These are phyloP conservation scores for Saccharomyces hybrid DNA, from an alignment of 1,139 yeast species.

Conservation along the genomic window DNA sequence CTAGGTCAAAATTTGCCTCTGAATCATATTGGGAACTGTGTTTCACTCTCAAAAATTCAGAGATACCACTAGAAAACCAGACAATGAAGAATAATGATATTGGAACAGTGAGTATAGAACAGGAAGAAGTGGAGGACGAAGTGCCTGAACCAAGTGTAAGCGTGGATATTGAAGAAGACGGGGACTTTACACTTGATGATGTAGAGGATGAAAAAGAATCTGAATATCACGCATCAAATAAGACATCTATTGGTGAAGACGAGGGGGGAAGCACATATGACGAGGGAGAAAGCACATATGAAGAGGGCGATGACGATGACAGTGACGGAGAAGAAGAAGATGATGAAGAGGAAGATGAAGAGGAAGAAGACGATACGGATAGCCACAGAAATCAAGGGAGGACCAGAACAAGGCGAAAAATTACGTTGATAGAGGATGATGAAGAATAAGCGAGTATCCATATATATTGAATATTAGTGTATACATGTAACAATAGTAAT, in stretches of 20 bases:
- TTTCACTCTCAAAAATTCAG: background rate
- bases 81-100: background rate
- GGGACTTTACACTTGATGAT: background rate
- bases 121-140: background rate
- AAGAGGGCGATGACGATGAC: constrained; percentile 13
- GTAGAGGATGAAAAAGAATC: background rate
- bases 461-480: background rate
- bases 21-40: background rate
- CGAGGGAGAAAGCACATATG: constrained; percentile 3
- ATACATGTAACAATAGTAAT: background rate
- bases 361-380: constrained; percentile 13
- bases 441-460: background rate
- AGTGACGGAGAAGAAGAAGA: constrained; percentile 16
- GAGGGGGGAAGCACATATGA: background rate
- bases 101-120: background rate
- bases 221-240: background rate
- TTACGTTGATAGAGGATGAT: background rate
- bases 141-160: too few species aligned
- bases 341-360: constrained; percentile 8
- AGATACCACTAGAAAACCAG: background rate
- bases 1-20: background rate
- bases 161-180: background rate
- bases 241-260: too few species aligned
- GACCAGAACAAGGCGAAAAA: background rate
- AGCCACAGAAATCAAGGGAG: constrained; percentile 9